phyloP scores from a whole-genome alignment of 1,139 yeast genomes.

The Protomyces inundatus region DNA sequence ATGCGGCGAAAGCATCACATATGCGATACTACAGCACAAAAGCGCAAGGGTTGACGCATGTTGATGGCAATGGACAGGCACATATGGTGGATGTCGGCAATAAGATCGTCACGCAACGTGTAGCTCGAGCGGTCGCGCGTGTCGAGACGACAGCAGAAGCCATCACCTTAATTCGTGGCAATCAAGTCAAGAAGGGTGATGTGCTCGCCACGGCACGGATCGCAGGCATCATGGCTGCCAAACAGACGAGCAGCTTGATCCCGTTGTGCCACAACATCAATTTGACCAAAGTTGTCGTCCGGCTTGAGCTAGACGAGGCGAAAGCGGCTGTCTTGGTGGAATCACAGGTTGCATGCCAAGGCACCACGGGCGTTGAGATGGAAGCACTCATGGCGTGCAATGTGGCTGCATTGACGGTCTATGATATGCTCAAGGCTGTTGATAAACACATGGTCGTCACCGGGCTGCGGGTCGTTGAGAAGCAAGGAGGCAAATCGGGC shows the following conservation, averaged over 20 bases:
- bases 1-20: not conserved
- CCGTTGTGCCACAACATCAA: constrained; percentile 49
- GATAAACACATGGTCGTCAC: constrained; percentile 46
- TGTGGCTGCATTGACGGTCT: constrained; percentile 45
- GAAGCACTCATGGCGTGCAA: constrained; percentile 49
- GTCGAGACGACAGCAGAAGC: constrained; percentile 39
- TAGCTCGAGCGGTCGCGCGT: constrained; percentile 45
- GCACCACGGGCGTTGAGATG: constrained; percentile 54
- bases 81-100: constrained; percentile 47
- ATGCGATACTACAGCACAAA: not conserved
- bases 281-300: constrained; percentile 42
- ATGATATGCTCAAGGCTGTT: constrained; percentile 55
- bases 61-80: constrained; percentile 45
- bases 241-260: constrained; percentile 45
- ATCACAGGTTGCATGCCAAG: constrained; percentile 45
- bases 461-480: constrained; percentile 41
- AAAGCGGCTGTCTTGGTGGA: constrained; percentile 34
- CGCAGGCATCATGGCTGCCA: constrained; percentile 50
- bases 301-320: constrained; percentile 34
- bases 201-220: constrained; percentile 47
- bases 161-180: constrained; percentile 37
- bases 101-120: constrained; percentile 42
- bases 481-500: constrained; percentile 43
- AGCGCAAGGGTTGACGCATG: constrained; percentile 41
- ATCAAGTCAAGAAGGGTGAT: constrained; percentile 48